Conservation (phyloP, 176 grass and related monocot genomes). For the Lolium rigidum region DNA sequence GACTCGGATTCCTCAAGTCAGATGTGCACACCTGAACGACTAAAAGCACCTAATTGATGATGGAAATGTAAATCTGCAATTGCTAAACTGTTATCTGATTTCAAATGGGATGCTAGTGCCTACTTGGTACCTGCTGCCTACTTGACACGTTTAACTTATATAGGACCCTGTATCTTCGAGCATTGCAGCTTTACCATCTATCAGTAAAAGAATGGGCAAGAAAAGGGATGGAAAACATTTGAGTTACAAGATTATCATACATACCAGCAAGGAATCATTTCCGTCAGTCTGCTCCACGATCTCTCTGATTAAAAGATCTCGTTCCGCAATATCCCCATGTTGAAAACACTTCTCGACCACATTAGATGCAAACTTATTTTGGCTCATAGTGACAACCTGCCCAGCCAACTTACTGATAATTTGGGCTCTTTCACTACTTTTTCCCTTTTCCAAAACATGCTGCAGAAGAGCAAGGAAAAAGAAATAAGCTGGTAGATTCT, state of each 20-base stretch:
- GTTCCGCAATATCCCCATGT: slow-evolving; percentile 68
- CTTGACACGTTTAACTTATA: not conserved
- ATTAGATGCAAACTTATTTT: slow-evolving; percentile 96
- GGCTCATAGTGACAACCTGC: slow-evolving; percentile 91
- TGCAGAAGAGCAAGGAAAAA: slow-evolving; percentile 40
- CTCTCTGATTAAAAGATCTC: slow-evolving; percentile 72
- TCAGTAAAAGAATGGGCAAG: not conserved
- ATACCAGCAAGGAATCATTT: slow-evolving; percentile 87
- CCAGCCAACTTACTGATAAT: slow-evolving; percentile 88
- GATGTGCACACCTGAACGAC: not conserved
- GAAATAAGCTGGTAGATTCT: slow-evolving; percentile 16
- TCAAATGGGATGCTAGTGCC: not conserved
- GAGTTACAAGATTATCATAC: slow-evolving; percentile 11
- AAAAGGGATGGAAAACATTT: not conserved
- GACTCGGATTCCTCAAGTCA: not conserved
- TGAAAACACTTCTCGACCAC: slow-evolving; percentile 96
- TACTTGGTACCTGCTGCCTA: not conserved
- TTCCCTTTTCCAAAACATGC: slow-evolving; percentile 95
- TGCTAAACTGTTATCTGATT: slow-evolving; percentile 21
- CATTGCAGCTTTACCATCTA: not conserved
- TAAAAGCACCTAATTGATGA: slow-evolving; percentile 7
- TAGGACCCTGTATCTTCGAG: not conserved
- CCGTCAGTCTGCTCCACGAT: slow-evolving; percentile 91
- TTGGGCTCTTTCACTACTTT: slow-evolving; percentile 66
- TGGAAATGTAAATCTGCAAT: not conserved